Evolutionary conservation across 257 asterid genomes (phyloP).

Genomic region (Asclepias syriaca): DNA sequence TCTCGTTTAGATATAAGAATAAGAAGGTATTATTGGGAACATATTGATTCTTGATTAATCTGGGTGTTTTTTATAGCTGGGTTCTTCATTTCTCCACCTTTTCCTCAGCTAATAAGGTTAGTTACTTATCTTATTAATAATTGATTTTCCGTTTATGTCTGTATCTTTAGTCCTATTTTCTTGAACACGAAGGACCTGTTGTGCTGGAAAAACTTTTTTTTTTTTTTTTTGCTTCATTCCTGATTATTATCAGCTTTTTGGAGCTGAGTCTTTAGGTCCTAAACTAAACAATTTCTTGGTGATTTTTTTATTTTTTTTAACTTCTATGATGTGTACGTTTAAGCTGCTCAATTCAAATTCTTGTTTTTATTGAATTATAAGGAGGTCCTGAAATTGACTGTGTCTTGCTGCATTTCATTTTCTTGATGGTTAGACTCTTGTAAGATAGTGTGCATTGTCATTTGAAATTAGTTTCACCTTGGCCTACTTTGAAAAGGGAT

Average conservation of each 20-base stretch:
- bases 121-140: constrained; percentile 15
- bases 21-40: constrained; percentile 9
- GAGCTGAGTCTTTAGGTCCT: constrained; percentile 10
- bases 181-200: constrained; percentile 10
- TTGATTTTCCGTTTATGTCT: neutral
- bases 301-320: neutral
- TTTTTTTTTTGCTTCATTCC: neutral
- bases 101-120: constrained; percentile 43
- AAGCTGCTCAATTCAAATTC: neutral
- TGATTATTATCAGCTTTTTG: neutral
- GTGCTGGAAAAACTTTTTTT: constrained; percentile 11
- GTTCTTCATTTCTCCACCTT: constrained; percentile 24
- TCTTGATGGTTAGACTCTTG: neutral
- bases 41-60: constrained; percentile 20
- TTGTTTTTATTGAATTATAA: neutral
- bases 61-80: constrained; percentile 31
- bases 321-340: neutral
- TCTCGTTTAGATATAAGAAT: neutral
- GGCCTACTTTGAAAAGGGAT: neutral
- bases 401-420: constrained; percentile 10
- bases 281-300: constrained; percentile 9
- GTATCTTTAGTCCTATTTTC: constrained; percentile 2
- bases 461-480: neutral
- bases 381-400: neutral
- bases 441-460: neutral